Base-by-base conservation (phyloP, 306 rosid species). In the Trifolium subterraneum region DNA sequence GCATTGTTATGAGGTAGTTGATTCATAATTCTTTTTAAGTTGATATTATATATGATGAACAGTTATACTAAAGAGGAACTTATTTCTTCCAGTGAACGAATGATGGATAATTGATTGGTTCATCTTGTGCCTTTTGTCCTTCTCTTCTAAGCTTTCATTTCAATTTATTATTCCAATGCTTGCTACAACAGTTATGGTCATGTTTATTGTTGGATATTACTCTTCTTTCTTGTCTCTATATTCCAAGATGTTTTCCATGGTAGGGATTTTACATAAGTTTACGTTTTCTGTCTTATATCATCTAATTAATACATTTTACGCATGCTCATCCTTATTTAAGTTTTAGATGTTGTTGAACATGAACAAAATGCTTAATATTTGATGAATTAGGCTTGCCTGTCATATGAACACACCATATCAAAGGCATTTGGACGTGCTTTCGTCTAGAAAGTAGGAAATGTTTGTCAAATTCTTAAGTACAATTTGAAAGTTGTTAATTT, bases 381-480 rank as follows among this genome's bases (percentile, higher is more conserved):
- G 41, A 70, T 54, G 61, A 58, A n/a, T 39, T 80, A 11, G 11
- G 39, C 12, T 64, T 50, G 55, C 10, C 55, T 33, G n/a, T 56
- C 62, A 12, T 12, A 10, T 38, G 41, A 76, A 44, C 41, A 54
- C 64, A 63, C 45, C 47, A 9, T 35, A 63, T 66, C 10, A 20
- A 77, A 77, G 41, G 35, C 64, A 47, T 18, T 65, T 6, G 22
- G 35, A 8, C 31, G 20, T 61, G 19, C 22, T 31, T 61, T 11
- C 6, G 23, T 31, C 12, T 31, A 61, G 41, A 31, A 60, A 61
- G 42, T 61, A 31, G 42, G 66, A 61, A 61, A 23, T 20, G 56
- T 67, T 56, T 77, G 14, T 39, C 10, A 48, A 72, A 66, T 59
- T 59, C 68, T 54, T 69, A 52, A 19, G 10, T 59, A 63, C 16